Evolutionary conservation across 352 stramenopile species (phyloP).

Genomic region (Phytopythium aichiense): DNA sequence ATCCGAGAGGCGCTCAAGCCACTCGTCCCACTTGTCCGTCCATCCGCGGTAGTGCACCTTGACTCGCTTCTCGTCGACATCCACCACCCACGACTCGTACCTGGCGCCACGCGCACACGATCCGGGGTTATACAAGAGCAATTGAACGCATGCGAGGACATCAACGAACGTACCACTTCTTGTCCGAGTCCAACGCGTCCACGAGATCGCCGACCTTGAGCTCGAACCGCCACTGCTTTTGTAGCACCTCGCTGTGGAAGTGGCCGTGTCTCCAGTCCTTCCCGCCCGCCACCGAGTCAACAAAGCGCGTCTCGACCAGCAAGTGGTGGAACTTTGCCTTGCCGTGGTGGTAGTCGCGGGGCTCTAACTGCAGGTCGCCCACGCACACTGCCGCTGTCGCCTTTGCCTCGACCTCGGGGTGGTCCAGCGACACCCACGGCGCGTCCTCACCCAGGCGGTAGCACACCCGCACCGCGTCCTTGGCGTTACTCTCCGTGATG

Average conservation of each 20-base stretch:
- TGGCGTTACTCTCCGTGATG: constrained; percentile 24
- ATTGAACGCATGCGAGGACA: neutral
- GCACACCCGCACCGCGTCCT: constrained; percentile 38
- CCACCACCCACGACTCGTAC: constrained; percentile 66
- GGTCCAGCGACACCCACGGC: constrained; percentile 38
- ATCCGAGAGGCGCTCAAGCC: constrained; percentile 85
- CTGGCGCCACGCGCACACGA: constrained; percentile 6
- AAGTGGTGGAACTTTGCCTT: constrained; percentile 61
- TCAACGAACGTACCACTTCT: constrained; percentile 49
- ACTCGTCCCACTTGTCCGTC: constrained; percentile 97
- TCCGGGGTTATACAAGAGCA: neutral
- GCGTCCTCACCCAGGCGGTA: constrained; percentile 34
- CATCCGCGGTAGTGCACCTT: constrained; percentile 96
- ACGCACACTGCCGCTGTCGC: constrained; percentile 10
- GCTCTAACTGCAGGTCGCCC: constrained; percentile 48
- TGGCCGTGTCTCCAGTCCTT: constrained; percentile 45
- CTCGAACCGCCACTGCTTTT: constrained; percentile 55
- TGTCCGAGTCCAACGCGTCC: constrained; percentile 69
- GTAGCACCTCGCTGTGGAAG: constrained; percentile 65
- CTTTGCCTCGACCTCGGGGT: constrained; percentile 13
- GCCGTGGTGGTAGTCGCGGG: constrained; percentile 46
- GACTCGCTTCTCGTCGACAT: constrained; percentile 40
- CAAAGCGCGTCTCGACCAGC: constrained; percentile 50
- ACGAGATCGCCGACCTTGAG: constrained; percentile 55
- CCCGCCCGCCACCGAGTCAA: constrained; percentile 1